Base-by-base conservation (phyloP, 2,329 filamentous ascomycete genomes). In the Tolypocladium cylindrosporum region DNA sequence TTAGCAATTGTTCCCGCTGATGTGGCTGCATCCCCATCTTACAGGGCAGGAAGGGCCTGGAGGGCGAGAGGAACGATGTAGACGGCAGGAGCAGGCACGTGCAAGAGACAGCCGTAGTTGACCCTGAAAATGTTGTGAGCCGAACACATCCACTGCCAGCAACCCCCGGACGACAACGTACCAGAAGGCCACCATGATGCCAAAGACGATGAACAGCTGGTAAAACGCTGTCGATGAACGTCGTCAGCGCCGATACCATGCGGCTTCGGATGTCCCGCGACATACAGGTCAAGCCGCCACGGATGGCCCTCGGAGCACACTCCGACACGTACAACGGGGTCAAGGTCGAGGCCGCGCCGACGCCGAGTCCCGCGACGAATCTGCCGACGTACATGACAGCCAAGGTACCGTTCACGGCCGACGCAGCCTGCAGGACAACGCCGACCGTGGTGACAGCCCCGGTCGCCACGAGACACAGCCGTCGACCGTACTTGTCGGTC, bases 361-460 rank as follows among this genome's bases (percentile, higher is more conserved):
- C 76, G 4, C 77, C 79, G 7, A 81, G 63, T 11, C 79, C 79
- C 34, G 75, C 70, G 27, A 80, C 62, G 55, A 81, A 82, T 67
- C 87, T 78, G 54, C 86, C 87, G 60, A 87, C 75, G 64, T 88
- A 90, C 75, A 90, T 86, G 63, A 79, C 74, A 14, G 79, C 74
- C 41, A 89, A 70, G 54, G 80, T 77, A 6, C 86, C 86, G 3
- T 67, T 58, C 14, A 64, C 65, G 2, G 75, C 76, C n/a, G 84
- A 82, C 9, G 79, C 75, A 54, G 83, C 78, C 71, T 90, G 87
- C 65, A 90, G 78, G 55, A 87, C 68, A 54, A 85, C 83, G 50
- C 87, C 87, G 13, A 85, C 57, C 34, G 80, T 77, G 36, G 85
- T 83, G 42, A 88, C 66, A 1, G 79, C 45, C 36, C 85, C 84